Evolutionary conservation across 2,329 filamentous ascomycete genomes (phyloP), one percentile per base, ranked within the genome.

Genomic region (Paecilomyces fulvus): DNA sequence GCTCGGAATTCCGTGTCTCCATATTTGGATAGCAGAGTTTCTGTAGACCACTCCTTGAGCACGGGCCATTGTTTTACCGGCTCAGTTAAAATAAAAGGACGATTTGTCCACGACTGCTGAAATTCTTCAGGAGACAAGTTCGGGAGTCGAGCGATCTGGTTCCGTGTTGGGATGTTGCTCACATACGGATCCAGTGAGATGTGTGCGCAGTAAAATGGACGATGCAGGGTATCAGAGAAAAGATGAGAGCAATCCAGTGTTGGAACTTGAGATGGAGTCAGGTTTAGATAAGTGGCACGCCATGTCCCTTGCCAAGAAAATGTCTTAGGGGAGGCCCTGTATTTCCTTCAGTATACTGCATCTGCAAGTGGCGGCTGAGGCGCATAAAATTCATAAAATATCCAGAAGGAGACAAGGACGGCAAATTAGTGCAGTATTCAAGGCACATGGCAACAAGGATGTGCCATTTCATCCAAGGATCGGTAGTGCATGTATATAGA

Each of bases 121-220:
- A 95, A 97, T 50, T 92, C 87, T 31, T 84, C 80, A 31, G 84
- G 82, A 0, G 84, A 82, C 23, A 97, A 78, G 63, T 89, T 80
- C 5, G 80, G 68, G 8, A 96, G 76, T 11, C 88, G 83, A 2
- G 79, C 68, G 54, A 97, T 95, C 62, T 84, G 77, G 68, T 96
- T 96, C 37, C 76, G 71, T 31, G 73, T 64, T 1, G 92, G 91
- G 37, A 96, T 96, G 53, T 82, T 83, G 23, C 78, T 78, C 8
- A 84, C 80, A 69, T 87, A 96, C 1, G 83, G 81, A 6, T 76
- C 70, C 46, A 95, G 75, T 1, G 81, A 73, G 28, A 91, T 85
- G 67, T 95, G 84, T 50, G 90, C 88, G 75, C 92, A 97, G 63
- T 89, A 87, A 70, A 95, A 97, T 0, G 92, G 92, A 9, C 92